These are phyloP conservation scores for Cryptosporidium sp. DNA, from an alignment of 169 alveolate species.

Conservation along the genomic window DNA sequence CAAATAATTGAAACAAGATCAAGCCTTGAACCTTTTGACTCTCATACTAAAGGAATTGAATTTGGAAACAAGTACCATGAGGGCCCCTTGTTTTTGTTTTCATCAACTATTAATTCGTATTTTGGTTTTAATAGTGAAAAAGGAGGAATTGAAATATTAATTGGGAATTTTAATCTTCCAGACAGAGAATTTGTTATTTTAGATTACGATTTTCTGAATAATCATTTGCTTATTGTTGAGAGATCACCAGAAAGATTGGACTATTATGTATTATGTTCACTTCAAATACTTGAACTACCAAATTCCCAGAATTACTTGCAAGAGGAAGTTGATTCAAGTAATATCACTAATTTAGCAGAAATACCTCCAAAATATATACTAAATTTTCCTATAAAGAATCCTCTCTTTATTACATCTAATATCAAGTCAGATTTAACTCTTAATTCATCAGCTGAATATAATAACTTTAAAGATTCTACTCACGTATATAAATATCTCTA, in stretches of 20 bases:
- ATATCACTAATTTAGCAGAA: conserved; percentile 1
- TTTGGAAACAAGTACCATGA: not conserved
- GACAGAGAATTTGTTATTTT: conserved; percentile 59
- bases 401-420: conserved; percentile 15
- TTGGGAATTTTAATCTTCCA: conserved; percentile 26
- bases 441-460: conserved; percentile 52
- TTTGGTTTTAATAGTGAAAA: conserved; percentile 27
- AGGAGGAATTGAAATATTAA: not conserved
- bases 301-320: not conserved
- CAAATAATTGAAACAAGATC: conserved; percentile 53
- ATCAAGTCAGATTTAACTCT: conserved; percentile 19
- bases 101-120: conserved; percentile 44
- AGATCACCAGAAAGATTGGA: conserved; percentile 73
- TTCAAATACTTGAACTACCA: conserved; percentile 22
- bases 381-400: conserved; percentile 47
- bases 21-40: conserved; percentile 5
- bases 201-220: conserved; percentile 34
- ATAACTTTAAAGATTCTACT: not conserved
- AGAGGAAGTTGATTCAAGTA: not conserved
- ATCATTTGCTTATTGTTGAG: conserved; percentile 30
- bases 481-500: conserved; percentile 22
- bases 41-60: no score
- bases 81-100: conserved; percentile 31
- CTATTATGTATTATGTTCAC: conserved; percentile 53
- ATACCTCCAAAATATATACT: conserved; percentile 44